A percentile compares a stretch with the other conserved stretches of the same genome.
phyloP scores from a whole-genome alignment of 768 basidiomycete genomes.

The Brasilioporus rufonigricans region DNA sequence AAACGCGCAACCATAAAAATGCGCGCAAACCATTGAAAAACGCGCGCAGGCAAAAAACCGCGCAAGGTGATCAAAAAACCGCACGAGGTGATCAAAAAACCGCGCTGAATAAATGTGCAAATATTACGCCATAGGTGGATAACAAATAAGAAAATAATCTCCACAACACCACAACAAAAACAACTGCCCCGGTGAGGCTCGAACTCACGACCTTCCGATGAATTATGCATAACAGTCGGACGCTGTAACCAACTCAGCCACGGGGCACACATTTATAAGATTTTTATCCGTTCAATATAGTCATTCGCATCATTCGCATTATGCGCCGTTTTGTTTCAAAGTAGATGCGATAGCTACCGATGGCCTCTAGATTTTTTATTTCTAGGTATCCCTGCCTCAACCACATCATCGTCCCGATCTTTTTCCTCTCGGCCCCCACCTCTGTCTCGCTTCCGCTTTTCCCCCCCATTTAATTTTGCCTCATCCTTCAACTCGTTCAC shows the following conservation, averaged over 20 bases:
- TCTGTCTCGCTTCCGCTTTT: slow-evolving; percentile 48
- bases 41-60: no score
- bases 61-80: no score
- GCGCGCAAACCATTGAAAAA: no score
- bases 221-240: slow-evolving; percentile 68
- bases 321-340: not conserved
- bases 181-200: slow-evolving; percentile 61
- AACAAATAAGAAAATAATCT: no score
- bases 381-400: slow-evolving; percentile 85
- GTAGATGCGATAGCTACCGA: slow-evolving; percentile 29
- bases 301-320: not conserved
- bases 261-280: slow-evolving; percentile 46
- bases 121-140: no score
- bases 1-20: no score
- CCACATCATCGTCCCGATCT: slow-evolving; percentile 90
- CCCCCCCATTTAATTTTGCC: slow-evolving; percentile 47
- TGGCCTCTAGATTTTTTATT: slow-evolving; percentile 55
- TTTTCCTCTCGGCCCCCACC: slow-evolving; percentile 63
- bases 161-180: no score
- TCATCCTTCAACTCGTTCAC: slow-evolving; percentile 81
- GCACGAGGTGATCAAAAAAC: no score
- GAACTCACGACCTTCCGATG: slow-evolving; percentile 70
- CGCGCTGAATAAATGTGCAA: no score
- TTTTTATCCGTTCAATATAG: no score
- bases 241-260: slow-evolving; percentile 79